Percentiles rank a stretch among this genome's conserved stretches.
These are phyloP conservation scores for Thermomucor indicae-seudaticae DNA, from an alignment of 371 early-diverging fungal genomes.

Conservation along the genomic window DNA sequence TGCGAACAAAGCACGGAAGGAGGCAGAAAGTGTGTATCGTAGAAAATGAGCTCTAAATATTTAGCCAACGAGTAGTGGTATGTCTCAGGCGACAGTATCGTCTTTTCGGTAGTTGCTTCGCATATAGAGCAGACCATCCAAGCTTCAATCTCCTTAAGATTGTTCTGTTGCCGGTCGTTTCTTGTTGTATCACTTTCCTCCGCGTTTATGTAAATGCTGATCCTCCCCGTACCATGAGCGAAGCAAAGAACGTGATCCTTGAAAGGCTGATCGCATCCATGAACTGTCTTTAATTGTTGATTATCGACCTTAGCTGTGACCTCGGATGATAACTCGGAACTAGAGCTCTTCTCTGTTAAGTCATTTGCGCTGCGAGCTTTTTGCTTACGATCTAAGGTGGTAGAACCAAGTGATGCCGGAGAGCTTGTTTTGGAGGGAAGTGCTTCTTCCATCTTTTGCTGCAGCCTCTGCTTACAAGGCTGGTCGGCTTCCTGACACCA, in stretches of 20 bases:
- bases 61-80: constrained; percentile 58
- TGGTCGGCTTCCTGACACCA: constrained; percentile 38
- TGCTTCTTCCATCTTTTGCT: neutral
- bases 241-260: constrained; percentile 51
- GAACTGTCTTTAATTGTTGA: constrained; percentile 5
- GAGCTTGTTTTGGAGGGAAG: neutral
- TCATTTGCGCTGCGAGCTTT: neutral
- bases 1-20: constrained; percentile 39
- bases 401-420: neutral
- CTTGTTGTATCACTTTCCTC: constrained; percentile 17
- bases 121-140: constrained; percentile 53
- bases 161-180: neutral
- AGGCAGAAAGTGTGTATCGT: constrained; percentile 41
- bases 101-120: constrained; percentile 26
- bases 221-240: constrained; percentile 48
- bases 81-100: constrained; percentile 32
- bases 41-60: constrained; percentile 58
- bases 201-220: constrained; percentile 34
- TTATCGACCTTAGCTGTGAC: constrained; percentile 3
- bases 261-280: constrained; percentile 44
- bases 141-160: constrained; percentile 18
- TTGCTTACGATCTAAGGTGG: neutral
- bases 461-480: constrained; percentile 20
- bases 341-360: too few species aligned
- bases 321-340: too few species aligned